Evolutionary conservation across 257 asterid species (phyloP), one percentile per base, ranked within the genome.

Genomic region (Cynanchum wilfordii): DNA sequence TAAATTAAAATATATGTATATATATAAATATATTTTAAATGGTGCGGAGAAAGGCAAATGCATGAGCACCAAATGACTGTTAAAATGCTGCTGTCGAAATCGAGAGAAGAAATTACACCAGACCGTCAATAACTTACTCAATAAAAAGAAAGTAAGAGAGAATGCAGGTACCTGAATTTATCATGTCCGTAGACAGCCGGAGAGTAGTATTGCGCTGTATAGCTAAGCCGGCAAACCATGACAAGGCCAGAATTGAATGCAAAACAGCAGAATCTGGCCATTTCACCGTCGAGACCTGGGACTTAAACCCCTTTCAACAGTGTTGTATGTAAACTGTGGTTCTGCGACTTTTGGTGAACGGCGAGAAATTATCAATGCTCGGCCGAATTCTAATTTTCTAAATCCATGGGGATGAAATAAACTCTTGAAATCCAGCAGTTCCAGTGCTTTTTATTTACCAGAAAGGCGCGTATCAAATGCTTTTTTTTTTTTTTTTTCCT

Each of bases 1-100:
- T 2, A 33, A 33, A 2, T 5, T 33, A 33, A 33, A 51, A 15
- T 20, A 42, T 42, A 36, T 2, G 5, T 36, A 36, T 36, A 33
- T 33, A 33, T 33, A 33, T 33, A 33, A 1, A 33, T 33, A 40
- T 40, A 40, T 42, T 7, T 42, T 42, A 42, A 42, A 42, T 42
- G 12, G 10, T 42, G 8, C 2, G 45, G 10, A 7, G 10, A 33
- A 29, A 27, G 55, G 3, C 50, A 49, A 8, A n/a, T 16, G 10
- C 27, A 49, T 66, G 80, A 66, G 29, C 78, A 69, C 63, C 74
- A 82, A 51, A 13, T 74, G 74, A 9, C 68, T 72, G 82, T 55
- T 25, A 73, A 79, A 77, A 75, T 73, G 75, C 72, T 69, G 10
- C 64, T 7, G 11, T 17, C 15, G 22, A 36, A 59, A 59, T 25